Evolutionary conservation across 139 green algal genomes (phyloP), one percentile per base, ranked within the genome.

Genomic region (Chlorella sp.): DNA sequence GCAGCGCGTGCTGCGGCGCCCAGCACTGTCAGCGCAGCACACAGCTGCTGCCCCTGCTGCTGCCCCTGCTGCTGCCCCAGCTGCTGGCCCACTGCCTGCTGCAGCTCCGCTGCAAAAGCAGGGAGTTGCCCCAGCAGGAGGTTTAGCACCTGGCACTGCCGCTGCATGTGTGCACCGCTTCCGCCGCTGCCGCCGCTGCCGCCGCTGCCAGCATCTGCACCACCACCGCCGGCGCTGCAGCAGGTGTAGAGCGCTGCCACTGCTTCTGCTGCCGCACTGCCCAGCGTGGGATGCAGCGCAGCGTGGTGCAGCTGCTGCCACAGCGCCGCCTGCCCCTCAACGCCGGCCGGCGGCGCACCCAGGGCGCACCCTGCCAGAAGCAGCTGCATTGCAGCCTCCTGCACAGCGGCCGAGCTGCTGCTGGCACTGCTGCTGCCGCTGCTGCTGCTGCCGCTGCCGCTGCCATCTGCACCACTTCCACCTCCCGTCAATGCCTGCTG

Each of bases 11-110:
- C 39, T 21, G 87, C 87, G 0, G 87, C 87, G 9, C 77, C 60
- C 26, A 90, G 87, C 34, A 90, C 2, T 1, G 79, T 39, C 76
- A 90, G 40, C 16, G 60, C 87, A 0, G 79, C 78, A 53, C 64
- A 81, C 82, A 96, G 82, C 85, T 94, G 87, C 88, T 92, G 94
- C 68, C 88, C 86, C 80, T 89, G 91, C 32, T 92, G 77, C 57
- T 30, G 34, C 36, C 57, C 69, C 30, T 95, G 90, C 37, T 92
- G n/a, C n/a, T n/a, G 76, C 0, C 15, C 61, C 32, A 91, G 71
- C 57, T 36, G 30, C 79, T 85, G 42, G 14, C 34, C 19, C 24
- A 42, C 34, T 19, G 78, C 80, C 22, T 89, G 83, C 5, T 79
- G 85, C 61, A 96, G 91, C 18, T 89, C 93, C 2, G 85, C 89